Base-by-base conservation (phyloP, 495 filamentous ascomycete species). In the Penicillium desertorum region DNA sequence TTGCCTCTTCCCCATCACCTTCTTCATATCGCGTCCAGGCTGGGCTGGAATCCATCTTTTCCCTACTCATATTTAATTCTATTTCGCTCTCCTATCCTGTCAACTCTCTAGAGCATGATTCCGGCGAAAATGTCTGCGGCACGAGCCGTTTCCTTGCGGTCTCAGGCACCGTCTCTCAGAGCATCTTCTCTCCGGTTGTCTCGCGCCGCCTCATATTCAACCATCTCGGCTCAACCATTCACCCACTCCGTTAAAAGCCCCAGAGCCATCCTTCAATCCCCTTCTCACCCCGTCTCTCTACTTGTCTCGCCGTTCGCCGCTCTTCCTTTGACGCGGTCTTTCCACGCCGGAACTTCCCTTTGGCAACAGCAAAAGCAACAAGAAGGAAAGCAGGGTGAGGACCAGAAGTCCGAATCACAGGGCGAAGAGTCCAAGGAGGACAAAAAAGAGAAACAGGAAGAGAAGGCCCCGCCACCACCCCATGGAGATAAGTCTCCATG, bases 401-500 rank as follows among this genome's bases (percentile, higher is more conserved):
- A 67, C 12, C 70, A 80, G 45, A 73, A 83, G 62, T 63, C 74
- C 9, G 80, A 80, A 53, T 65, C 78, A 30, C 42, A 66, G 27
- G 48, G 52, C 11, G 59, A 72, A 25, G 65, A 81, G 27, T 75
- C 78, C 23, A 76, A 81, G 41, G 73, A 79, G 32, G 70, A 73
- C 25, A 63, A 78, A 39, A 72, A 79, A 27, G 72, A 79, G 43
- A 64, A 77, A 66, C 62, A 73, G n/a, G 68, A 73, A 55, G 85
- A 92, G 70, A 86, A 93, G 58, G 78, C 79, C 54, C 88, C 94
- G 8, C 95, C 93, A 7, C 93, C 94, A 20, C 94, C 94, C 7
- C 95, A 98, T 64, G 95, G 94, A 58, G 91, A 96, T 74, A 98
- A 98, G 77, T 89, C 93, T 8, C 94, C 94, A 32, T 96, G 94